Base-by-base conservation (phyloP, 306 rosid species). In the Neltuma alba region DNA sequence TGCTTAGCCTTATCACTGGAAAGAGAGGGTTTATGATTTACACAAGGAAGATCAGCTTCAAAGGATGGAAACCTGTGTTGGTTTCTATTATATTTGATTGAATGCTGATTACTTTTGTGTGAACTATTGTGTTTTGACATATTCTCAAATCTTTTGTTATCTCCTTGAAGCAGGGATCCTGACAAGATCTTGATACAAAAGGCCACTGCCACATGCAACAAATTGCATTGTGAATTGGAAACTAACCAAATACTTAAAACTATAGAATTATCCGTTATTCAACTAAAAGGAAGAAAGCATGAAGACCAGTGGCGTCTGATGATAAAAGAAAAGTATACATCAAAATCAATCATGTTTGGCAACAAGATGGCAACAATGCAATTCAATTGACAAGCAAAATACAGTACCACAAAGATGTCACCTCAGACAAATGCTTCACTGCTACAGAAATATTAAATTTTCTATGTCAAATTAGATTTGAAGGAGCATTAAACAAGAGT, bases 81-180 rank as follows among this genome's bases (percentile, higher is more conserved):
- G 80, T 73, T 84, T 85, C 70, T 15, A 81, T 85, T 21, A 83
- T 89, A 86, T 47, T 88, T 92, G 84, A 91, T 84, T 5, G 93
- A 94, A 76, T 88, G 83, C 27, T 50, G 87, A 83, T 88, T 86
- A 69, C 74, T 80, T 76, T 85, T 82, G 6, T 73, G 84, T 8
- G 67, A 83, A 31, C 80, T 89, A 30, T 64, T 87, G 73, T 82
- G 30, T 78, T 86, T 89, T 71, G 86, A 84, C 99, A 94, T 92
- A 72, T 78, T 85, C 83, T 57, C 81, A 81, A 82, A 64, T 76
- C 60, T 68, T 70, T 58, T 70, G 14, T 69, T 62, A 72, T 76
- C 66, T 60, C 89, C 86, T 80, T 84, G 50, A 84, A 61, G 80
- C 68, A 77, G 77, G 74, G 69, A 78, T 61, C 50, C 42, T 27